phyloP scores from a whole-genome alignment of 805 yeast species.

The Millerago galiae region DNA sequence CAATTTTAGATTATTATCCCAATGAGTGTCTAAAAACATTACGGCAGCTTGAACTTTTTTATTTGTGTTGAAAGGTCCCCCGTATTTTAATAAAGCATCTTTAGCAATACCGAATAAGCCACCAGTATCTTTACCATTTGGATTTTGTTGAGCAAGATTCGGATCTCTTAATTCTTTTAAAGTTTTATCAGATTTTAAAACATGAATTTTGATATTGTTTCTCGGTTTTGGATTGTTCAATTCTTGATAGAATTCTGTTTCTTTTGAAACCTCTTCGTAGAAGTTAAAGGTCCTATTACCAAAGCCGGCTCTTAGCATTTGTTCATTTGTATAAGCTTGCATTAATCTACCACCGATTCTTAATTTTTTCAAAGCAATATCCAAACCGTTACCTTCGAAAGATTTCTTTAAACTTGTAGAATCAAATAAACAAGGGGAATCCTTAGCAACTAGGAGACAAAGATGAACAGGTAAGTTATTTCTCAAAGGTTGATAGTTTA shows the following conservation, averaged over 20 bases:
- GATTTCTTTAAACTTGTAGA: constrained; percentile 45
- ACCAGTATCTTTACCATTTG: constrained; percentile 64
- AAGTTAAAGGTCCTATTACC: constrained; percentile 76
- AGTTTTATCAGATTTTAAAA: constrained; percentile 60
- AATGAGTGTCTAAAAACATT: constrained; percentile 76
- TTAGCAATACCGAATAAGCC: constrained; percentile 72
- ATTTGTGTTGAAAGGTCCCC: constrained; percentile 42
- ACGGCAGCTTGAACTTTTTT: constrained; percentile 74
- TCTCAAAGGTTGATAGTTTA: constrained; percentile 48
- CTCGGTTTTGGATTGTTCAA: constrained; percentile 29
- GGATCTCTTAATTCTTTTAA: constrained; percentile 69
- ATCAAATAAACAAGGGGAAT: constrained; percentile 67
- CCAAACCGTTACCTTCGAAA: constrained; percentile 58
- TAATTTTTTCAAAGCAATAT: constrained; percentile 65
- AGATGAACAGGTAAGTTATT: constrained; percentile 76
- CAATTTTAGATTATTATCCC: constrained; percentile 54
- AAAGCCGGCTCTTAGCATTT: constrained; percentile 71
- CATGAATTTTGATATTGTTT: constrained; percentile 70
- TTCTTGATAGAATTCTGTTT: constrained; percentile 47
- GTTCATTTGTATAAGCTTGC: constrained; percentile 90
- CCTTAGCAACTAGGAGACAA: constrained; percentile 69
- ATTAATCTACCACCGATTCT: constrained; percentile 80
- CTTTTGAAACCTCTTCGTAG: constrained; percentile 53
- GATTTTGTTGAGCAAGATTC: constrained; percentile 82
- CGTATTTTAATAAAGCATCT: constrained; percentile 56